Evolutionary conservation across 768 basidiomycete genomes (phyloP).

Genomic region (Bullera alba): DNA sequence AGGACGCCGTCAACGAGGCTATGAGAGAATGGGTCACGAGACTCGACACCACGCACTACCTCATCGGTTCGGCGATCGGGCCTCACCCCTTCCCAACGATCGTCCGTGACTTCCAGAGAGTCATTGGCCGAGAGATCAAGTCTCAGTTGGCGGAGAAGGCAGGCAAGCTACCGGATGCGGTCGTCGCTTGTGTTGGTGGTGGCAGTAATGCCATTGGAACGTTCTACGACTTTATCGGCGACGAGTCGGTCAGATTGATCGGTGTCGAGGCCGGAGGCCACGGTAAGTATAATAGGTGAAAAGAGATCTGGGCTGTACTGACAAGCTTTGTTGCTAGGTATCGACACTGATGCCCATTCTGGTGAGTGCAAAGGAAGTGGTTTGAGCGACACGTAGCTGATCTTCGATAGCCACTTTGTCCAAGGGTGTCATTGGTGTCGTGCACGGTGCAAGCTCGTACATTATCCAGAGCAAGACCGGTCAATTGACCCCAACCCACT

Average conservation of each 20-base stretch:
- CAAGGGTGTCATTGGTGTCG: constrained; percentile 82
- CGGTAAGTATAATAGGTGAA: constrained; percentile 59
- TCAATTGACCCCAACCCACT: constrained; percentile 95
- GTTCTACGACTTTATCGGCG: constrained; percentile 91
- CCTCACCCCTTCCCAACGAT: constrained; percentile 99
- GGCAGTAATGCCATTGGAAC: constrained; percentile 97
- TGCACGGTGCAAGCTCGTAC: constrained; percentile 90
- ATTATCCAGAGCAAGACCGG: constrained; percentile 80
- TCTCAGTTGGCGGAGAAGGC: constrained; percentile 62
- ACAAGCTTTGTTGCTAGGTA: constrained; percentile 50
- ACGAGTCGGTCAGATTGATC: constrained; percentile 73
- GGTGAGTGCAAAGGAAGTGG: background rate
- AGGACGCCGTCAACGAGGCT: constrained; percentile 97
- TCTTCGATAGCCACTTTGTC: constrained; percentile 70
- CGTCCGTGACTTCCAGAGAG: constrained; percentile 93
- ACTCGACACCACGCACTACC: constrained; percentile 85
- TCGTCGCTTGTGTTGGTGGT: constrained; percentile 96
- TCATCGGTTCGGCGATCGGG: constrained; percentile 94
- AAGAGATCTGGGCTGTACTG: background rate
- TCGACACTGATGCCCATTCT: constrained; percentile 75
- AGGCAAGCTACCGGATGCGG: constrained; percentile 84
- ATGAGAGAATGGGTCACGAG: constrained; percentile 99
- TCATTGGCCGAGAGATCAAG: constrained; percentile 94
- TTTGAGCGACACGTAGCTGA: background rate
- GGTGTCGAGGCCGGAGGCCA: constrained; percentile 98